These are phyloP conservation scores for Ophiostoma ips DNA, from an alignment of 2,329 filamentous ascomycete genomes.

Conservation along the genomic window DNA sequence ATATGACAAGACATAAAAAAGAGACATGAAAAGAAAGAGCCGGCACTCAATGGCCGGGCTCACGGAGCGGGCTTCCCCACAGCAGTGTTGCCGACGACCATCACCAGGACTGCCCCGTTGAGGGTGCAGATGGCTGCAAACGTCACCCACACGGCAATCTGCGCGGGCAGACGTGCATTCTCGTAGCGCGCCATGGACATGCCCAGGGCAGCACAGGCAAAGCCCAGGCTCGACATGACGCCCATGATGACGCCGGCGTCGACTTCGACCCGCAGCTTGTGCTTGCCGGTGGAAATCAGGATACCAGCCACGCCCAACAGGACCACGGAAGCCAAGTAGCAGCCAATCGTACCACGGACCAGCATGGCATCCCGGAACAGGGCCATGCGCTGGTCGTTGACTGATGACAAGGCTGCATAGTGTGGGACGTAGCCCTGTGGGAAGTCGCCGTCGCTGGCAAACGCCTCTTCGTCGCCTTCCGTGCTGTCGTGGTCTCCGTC, in stretches of 20 bases:
- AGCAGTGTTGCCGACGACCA: slow-evolving; percentile 29
- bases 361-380: slow-evolving; percentile 42
- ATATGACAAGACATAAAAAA: not conserved
- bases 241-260: slow-evolving; percentile 60
- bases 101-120: slow-evolving; percentile 37
- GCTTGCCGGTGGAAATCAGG: slow-evolving; percentile 53
- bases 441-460: slow-evolving; percentile 28
- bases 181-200: slow-evolving; percentile 41
- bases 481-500: slow-evolving; percentile 23
- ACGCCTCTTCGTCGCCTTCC: slow-evolving; percentile 27
- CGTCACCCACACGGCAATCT: slow-evolving; percentile 28
- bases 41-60: not conserved
- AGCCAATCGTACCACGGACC: slow-evolving; percentile 36
- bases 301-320: slow-evolving; percentile 51
- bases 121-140: slow-evolving; percentile 33
- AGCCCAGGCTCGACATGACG: slow-evolving; percentile 50
- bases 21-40: not conserved
- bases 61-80: not conserved
- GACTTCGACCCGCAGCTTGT: slow-evolving; percentile 55
- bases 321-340: slow-evolving; percentile 45
- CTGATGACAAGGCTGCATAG: slow-evolving; percentile 38
- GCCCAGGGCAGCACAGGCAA: slow-evolving; percentile 46
- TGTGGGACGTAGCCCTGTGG: slow-evolving; percentile 38
- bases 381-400: slow-evolving; percentile 35
- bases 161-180: slow-evolving; percentile 27